These are phyloP conservation scores for Claviceps capensis DNA, from an alignment of 2,329 filamentous ascomycete genomes.

Conservation along the genomic window DNA sequence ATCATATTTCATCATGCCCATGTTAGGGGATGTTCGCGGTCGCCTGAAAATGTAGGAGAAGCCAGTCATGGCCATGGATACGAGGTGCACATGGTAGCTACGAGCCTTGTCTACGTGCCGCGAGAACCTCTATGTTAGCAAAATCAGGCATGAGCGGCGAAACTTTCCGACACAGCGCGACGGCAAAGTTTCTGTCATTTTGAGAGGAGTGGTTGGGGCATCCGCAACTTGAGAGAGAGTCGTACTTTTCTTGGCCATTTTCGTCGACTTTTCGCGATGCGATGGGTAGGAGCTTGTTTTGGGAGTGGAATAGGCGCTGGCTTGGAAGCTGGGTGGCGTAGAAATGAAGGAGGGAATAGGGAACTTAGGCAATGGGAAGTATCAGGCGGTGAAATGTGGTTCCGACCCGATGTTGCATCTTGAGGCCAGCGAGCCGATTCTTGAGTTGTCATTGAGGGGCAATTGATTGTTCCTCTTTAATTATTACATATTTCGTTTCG, in stretches of 20 bases:
- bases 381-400: constrained; percentile 7
- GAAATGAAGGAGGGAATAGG: not conserved
- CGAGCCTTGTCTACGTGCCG: constrained; percentile 63
- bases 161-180: not conserved
- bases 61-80: constrained; percentile 98
- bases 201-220: not conserved
- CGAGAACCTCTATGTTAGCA: not conserved
- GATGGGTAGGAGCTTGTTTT: not conserved
- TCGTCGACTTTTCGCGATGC: not conserved
- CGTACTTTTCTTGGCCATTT: constrained; percentile 16
- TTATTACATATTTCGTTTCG: too few relatives aligned
- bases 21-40: constrained; percentile 64
- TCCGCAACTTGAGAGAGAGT: not conserved
- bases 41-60: constrained; percentile 89
- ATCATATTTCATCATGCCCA: constrained; percentile 98
- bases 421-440: not conserved
- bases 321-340: not conserved
- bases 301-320: not conserved
- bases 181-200: not conserved
- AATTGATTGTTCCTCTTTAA: too few relatives aligned
- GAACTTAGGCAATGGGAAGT: not conserved
- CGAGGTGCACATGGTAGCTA: constrained; percentile 79
- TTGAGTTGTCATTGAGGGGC: not conserved
- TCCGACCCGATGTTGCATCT: constrained; percentile 4
- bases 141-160: not conserved